These are phyloP conservation scores for Hypoxylon rickii DNA, from an alignment of 495 filamentous ascomycete genomes.

Conservation along the genomic window DNA sequence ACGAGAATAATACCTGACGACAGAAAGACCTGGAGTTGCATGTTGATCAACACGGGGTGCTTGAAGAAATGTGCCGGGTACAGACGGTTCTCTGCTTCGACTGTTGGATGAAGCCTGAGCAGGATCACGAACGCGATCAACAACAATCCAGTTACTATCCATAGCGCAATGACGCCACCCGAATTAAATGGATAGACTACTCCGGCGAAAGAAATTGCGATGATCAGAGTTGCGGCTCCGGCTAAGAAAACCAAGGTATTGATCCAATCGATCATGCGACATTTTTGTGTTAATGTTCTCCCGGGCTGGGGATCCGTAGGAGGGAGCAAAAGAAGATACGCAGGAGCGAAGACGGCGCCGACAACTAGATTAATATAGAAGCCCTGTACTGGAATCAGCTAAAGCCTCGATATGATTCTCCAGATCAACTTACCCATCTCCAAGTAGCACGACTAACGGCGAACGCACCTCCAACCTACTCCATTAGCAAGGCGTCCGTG, in stretches of 20 bases:
- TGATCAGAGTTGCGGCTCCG: slow-evolving; percentile 5
- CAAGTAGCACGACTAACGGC: too few species aligned
- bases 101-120: background rate
- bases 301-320: slow-evolving; percentile 1
- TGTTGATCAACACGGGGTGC: slow-evolving; percentile 45
- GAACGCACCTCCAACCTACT: too few species aligned
- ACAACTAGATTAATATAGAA: too few species aligned
- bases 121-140: background rate
- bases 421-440: too few species aligned
- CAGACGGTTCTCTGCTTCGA: background rate
- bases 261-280: slow-evolving; percentile 23
- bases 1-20: too few species aligned
- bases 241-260: slow-evolving; percentile 45
- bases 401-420: too few species aligned
- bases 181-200: background rate
- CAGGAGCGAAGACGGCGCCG: too few species aligned
- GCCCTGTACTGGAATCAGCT: too few species aligned
- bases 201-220: background rate
- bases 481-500: too few species aligned
- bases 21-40: slow-evolving; percentile 54
- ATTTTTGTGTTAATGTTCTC: slow-evolving; percentile 28
- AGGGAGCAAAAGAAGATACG: slow-evolving; percentile 59
- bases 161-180: background rate
- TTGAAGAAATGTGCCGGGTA: background rate
- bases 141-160: background rate